Evolutionary conservation across 257 asterid species (phyloP), one percentile per base, ranked within the genome.

Genomic region (Solanum acaule): DNA sequence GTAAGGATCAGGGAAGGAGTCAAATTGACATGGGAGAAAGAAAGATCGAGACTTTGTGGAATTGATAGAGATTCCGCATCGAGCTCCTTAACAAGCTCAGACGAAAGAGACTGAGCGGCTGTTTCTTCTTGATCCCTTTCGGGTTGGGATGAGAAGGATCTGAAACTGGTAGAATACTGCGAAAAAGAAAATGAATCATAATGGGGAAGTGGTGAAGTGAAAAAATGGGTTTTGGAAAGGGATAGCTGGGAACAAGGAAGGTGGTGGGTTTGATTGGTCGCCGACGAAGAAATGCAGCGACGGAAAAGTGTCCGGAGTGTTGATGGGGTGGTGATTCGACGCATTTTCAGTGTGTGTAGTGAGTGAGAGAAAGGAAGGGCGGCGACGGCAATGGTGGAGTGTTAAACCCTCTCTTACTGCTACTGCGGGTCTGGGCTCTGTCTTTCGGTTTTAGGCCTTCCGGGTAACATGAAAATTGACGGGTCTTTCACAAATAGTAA

Each of bases 41-140:
- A 95, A 87, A 96, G 96, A 75, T 97, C 95, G 89, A 97, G 94
- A 35, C 98, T 92, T 92, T 95, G 90, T 0, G 93, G 89, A 52
- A 97, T 83, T 86, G 96, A 90, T 75, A 97, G 94, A 22, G 97
- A 91, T 44, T 97, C 98, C 3, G 87, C 89, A 81, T 93, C 92
- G 42, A 95, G 94, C 88, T 88, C 89, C 86, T 93, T 94, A 35
- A 85, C 92, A 81, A 94, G 94, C 95, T 94, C 98, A 1, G 49
- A 34, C 8, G 98, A 94, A 42, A 97, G 83, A 40, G 90, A 37
- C n/a, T 89, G 87, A 8, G 93, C 93, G 16, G 49, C 9, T 71
- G 88, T 71, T 59, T 89, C 90, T 63, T 86, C 93, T 71, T 27
- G 70, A 37, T 37, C 23, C 18, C 29, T 31, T 67, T 3, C 86